phyloP scores from a whole-genome alignment of 2,329 filamentous ascomycete genomes.

The Raffaelea deltoideospora region DNA sequence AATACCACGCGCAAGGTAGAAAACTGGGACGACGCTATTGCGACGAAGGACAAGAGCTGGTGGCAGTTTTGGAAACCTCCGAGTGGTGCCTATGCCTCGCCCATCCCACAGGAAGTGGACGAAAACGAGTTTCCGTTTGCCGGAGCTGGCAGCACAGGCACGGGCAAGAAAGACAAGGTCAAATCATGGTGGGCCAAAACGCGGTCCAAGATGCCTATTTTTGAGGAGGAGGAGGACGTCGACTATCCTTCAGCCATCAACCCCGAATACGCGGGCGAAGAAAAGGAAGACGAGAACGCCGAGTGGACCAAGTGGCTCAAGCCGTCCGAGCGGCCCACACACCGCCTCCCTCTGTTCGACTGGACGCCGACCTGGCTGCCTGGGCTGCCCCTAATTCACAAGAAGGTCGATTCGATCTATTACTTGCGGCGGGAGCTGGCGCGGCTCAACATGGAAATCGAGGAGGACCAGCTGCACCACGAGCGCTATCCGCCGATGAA shows the following conservation, averaged over 20 bases:
- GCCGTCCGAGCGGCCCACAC: constrained; percentile 70
- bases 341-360: constrained; percentile 50
- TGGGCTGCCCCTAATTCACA: constrained; percentile 61
- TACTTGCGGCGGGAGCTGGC: constrained; percentile 79
- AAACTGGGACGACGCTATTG: constrained; percentile 33
- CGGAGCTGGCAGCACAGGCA: background rate
- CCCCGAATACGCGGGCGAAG: constrained; percentile 40
- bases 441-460: constrained; percentile 79
- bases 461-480: constrained; percentile 70
- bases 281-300: constrained; percentile 47
- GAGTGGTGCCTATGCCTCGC: constrained; percentile 43
- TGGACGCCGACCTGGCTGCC: constrained; percentile 54
- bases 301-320: constrained; percentile 74
- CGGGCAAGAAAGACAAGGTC: constrained; percentile 17
- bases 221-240: constrained; percentile 24
- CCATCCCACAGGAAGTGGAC: constrained; percentile 38
- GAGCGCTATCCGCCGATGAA: constrained; percentile 87
- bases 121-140: constrained; percentile 25
- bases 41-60: constrained; percentile 31
- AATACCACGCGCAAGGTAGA: constrained; percentile 38
- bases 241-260: constrained; percentile 52
- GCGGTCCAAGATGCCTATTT: constrained; percentile 33
- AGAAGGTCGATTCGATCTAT: constrained; percentile 91
- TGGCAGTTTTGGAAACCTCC: constrained; percentile 53
- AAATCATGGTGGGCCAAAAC: constrained; percentile 35